These are phyloP conservation scores for Tricladium varicosporioides DNA, from an alignment of 2,329 filamentous ascomycete species.

Conservation along the genomic window DNA sequence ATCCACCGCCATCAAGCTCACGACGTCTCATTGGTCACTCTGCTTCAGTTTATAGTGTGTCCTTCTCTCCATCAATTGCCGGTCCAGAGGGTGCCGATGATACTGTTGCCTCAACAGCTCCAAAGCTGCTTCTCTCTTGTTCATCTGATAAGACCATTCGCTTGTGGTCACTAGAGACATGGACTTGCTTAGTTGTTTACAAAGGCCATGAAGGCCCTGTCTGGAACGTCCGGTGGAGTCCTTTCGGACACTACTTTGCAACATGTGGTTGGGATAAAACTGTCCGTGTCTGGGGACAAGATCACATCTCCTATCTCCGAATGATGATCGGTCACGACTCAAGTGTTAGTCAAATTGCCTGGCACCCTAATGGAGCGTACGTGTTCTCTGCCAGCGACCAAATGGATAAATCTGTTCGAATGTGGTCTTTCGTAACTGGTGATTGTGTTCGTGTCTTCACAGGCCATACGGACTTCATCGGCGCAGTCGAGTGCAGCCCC, in stretches of 20 bases:
- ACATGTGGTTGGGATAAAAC: slow-evolving; percentile 87
- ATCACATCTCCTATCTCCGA: slow-evolving; percentile 84
- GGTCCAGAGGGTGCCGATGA: slow-evolving; percentile 26
- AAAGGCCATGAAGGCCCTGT: slow-evolving; percentile 89
- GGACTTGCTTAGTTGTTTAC: slow-evolving; percentile 90
- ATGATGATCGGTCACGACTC: slow-evolving; percentile 92
- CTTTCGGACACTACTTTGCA: slow-evolving; percentile 92
- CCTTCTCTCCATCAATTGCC: slow-evolving; percentile 62
- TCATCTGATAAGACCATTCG: slow-evolving; percentile 86
- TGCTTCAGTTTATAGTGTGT: slow-evolving; percentile 82
- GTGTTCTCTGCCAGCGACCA: slow-evolving; percentile 89
- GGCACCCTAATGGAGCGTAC: slow-evolving; percentile 93
- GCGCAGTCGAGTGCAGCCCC: slow-evolving; percentile 78
- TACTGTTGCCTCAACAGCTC: slow-evolving; percentile 45
- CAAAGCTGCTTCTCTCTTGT: slow-evolving; percentile 80
- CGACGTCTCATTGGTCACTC: slow-evolving; percentile 81
- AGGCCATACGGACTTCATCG: slow-evolving; percentile 86
- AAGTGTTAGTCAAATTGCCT: slow-evolving; percentile 85
- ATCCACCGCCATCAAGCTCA: slow-evolving; percentile 68
- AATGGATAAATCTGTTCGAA: slow-evolving; percentile 84
- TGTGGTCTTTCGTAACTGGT: slow-evolving; percentile 93
- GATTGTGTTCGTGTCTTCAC: slow-evolving; percentile 88
- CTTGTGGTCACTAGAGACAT: slow-evolving; percentile 89
- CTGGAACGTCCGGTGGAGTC: slow-evolving; percentile 85
- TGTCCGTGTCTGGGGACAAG: slow-evolving; percentile 86